Percentiles rank a stretch among this genome's conserved stretches.
phyloP scores from a whole-genome alignment of 176 grass and related monocot genomes.

The Thalia dealbata region DNA sequence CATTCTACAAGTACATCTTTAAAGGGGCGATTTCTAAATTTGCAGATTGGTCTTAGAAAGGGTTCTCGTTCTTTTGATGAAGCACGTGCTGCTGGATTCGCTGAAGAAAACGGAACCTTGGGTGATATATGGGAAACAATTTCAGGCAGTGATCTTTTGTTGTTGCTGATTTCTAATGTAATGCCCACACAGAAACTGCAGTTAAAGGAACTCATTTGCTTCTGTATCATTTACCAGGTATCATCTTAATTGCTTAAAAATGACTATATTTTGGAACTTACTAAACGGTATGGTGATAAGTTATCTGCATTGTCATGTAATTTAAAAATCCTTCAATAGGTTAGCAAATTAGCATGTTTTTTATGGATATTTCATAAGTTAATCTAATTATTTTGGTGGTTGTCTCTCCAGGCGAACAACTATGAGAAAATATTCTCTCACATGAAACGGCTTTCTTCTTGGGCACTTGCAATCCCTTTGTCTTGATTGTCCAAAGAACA shows the following conservation, averaged over 20 bases:
- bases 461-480: conserved; percentile 59
- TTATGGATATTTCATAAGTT: neutral
- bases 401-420: conserved; percentile 50
- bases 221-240: neutral
- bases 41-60: conserved; percentile 29
- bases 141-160: conserved; percentile 66
- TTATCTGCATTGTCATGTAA: too few relatives aligned
- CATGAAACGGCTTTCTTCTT: conserved; percentile 79
- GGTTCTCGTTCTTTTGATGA: conserved; percentile 24
- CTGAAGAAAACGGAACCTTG: conserved; percentile 24
- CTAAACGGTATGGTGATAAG: too few relatives aligned
- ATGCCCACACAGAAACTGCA: neutral
- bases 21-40: neutral
- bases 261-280: too few relatives aligned
- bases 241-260: neutral
- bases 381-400: neutral
- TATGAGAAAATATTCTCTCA: conserved; percentile 86
- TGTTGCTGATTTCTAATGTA: conserved; percentile 85
- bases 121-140: conserved; percentile 89
- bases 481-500: conserved; percentile 60
- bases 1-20: neutral
- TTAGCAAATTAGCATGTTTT: neutral
- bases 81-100: conserved; percentile 24
- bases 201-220: neutral
- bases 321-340: too few relatives aligned